phyloP scores from a whole-genome alignment of 2,329 filamentous ascomycete genomes.

The Torrubiellomyces zombiae region DNA sequence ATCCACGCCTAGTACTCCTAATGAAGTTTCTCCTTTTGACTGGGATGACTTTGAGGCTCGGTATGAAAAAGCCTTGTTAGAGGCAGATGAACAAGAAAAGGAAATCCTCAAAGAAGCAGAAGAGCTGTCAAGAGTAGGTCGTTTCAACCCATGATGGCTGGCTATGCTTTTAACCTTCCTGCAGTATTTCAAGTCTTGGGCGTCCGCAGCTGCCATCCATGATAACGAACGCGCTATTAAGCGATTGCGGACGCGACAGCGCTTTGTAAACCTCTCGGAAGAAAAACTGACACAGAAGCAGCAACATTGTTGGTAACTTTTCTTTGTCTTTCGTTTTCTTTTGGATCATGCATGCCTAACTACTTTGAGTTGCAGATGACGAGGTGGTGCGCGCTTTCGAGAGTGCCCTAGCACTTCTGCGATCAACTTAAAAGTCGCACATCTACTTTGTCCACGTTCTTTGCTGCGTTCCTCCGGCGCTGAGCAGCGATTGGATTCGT shows the following conservation, averaged over 20 bases:
- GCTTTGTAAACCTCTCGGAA: constrained; percentile 61
- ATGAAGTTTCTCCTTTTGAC: constrained; percentile 42
- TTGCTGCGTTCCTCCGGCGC: too few species aligned
- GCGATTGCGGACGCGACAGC: constrained; percentile 63
- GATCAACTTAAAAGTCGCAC: constrained; percentile 19
- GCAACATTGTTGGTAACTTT: constrained; percentile 52
- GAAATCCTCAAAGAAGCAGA: constrained; percentile 51
- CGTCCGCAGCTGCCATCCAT: constrained; percentile 49
- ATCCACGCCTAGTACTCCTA: constrained; percentile 31
- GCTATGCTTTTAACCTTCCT: not conserved
- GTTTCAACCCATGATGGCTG: constrained; percentile 1
- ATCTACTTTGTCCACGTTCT: too few species aligned
- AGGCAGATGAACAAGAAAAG: constrained; percentile 46
- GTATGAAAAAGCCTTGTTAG: constrained; percentile 49
- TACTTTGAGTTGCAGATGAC: too few species aligned
- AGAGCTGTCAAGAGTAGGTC: constrained; percentile 45
- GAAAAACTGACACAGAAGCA: constrained; percentile 55
- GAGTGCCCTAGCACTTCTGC: constrained; percentile 39
- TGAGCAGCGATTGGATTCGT: too few species aligned
- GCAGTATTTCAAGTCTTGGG: constrained; percentile 71
- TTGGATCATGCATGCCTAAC: too few species aligned
- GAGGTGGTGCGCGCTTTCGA: constrained; percentile 48
- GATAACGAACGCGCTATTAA: constrained; percentile 67
- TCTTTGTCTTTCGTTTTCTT: too few species aligned
- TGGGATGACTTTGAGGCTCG: constrained; percentile 62